Percentiles rank a stretch among this genome's conserved stretches.
These are phyloP conservation scores for Sporothrix mexicana DNA, from an alignment of 2,329 filamentous ascomycete species.

Conservation along the genomic window DNA sequence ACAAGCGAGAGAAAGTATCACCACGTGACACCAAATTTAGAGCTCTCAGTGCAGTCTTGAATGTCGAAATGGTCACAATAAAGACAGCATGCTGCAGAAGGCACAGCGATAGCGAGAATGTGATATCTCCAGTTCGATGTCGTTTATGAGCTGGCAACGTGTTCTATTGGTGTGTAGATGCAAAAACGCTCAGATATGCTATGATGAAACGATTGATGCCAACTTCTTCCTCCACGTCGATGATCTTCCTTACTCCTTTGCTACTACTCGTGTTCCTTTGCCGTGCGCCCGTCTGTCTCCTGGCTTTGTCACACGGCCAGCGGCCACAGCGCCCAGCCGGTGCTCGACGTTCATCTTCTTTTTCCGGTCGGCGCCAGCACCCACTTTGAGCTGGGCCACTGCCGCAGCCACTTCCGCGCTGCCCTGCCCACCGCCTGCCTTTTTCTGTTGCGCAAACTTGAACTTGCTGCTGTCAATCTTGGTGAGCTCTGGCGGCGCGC, in stretches of 20 bases:
- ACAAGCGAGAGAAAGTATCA: not conserved
- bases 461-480: constrained; percentile 68
- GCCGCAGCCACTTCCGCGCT: constrained; percentile 20
- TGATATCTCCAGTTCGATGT: not conserved
- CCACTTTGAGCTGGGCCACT: not conserved
- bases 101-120: not conserved
- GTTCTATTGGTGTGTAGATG: too few relatives aligned
- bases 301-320: constrained; percentile 7
- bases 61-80: too few relatives aligned
- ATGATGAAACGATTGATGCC: too few relatives aligned
- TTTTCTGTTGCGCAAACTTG: constrained; percentile 45
- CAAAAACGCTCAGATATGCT: too few relatives aligned
- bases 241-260: not conserved
- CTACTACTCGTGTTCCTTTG: constrained; percentile 6
- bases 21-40: constrained; percentile 8
- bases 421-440: constrained; percentile 9
- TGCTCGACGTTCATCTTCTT: not conserved
- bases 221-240: not conserved
- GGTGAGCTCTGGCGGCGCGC: constrained; percentile 75
- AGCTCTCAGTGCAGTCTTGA: too few relatives aligned
- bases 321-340: constrained; percentile 11
- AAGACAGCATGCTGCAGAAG: not conserved
- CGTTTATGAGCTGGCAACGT: too few relatives aligned
- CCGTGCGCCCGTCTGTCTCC: not conserved
- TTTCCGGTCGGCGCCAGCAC: not conserved